Evolutionary conservation across 768 basidiomycete species (phyloP).

Genomic region (Phaeotremella fagi): DNA sequence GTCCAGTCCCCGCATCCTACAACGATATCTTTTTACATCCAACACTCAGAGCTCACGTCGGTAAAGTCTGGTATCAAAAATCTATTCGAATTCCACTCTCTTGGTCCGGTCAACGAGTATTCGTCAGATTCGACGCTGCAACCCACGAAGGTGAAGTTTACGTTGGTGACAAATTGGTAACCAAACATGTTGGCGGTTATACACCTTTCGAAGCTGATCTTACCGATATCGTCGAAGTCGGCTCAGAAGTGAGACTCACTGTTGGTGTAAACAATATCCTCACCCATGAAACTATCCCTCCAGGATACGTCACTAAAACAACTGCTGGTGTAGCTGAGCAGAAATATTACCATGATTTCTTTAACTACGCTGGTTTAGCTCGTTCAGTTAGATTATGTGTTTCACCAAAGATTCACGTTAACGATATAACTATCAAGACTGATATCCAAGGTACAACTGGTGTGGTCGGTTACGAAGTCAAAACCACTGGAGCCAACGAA

Average conservation of each 20-base stretch:
- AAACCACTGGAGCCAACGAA: neutral
- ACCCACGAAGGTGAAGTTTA: slow-evolving; percentile 32
- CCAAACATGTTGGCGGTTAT: slow-evolving; percentile 26
- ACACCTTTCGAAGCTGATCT: slow-evolving; percentile 31
- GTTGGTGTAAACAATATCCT: slow-evolving; percentile 30
- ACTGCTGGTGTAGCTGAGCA: slow-evolving; percentile 11
- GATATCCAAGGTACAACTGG: slow-evolving; percentile 14
- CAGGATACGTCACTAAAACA: slow-evolving; percentile 13
- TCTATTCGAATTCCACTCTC: slow-evolving; percentile 16
- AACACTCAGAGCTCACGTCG: slow-evolving; percentile 25
- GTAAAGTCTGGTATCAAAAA: slow-evolving; percentile 33
- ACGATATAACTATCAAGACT: slow-evolving; percentile 26
- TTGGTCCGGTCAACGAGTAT: slow-evolving; percentile 23
- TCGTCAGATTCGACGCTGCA: slow-evolving; percentile 28
- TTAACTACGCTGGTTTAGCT: slow-evolving; percentile 39
- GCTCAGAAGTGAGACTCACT: slow-evolving; percentile 20
- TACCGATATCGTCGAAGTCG: slow-evolving; percentile 16
- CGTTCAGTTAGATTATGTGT: slow-evolving; percentile 22
- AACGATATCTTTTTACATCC: slow-evolving; percentile 33
- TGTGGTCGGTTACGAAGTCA: slow-evolving; percentile 15
- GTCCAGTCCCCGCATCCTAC: slow-evolving; percentile 35
- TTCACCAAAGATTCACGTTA: slow-evolving; percentile 8
- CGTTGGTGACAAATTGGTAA: slow-evolving; percentile 19
- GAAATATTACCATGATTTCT: slow-evolving; percentile 32
- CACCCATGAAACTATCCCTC: slow-evolving; percentile 26